Evolutionary conservation across 202 grass and related monocot species (phyloP).

Genomic region (Carex sylvatica): DNA sequence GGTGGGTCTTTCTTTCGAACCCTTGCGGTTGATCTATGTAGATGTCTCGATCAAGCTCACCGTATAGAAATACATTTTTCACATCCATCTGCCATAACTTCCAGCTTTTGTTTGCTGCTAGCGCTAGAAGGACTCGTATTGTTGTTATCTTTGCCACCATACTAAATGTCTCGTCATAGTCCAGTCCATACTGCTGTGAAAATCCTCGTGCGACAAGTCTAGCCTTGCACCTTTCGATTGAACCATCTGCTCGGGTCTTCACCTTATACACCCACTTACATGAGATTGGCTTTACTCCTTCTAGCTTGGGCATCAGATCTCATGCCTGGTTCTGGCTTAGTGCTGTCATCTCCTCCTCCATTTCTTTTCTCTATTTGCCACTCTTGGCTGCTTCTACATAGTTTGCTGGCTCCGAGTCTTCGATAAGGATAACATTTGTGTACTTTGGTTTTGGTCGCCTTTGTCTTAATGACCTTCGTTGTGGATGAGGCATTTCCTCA

Average conservation of each 20-base stretch:
- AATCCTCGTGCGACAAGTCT: background rate
- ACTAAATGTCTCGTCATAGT: too few relatives aligned
- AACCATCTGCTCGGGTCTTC: too few relatives aligned
- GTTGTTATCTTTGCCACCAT: background rate
- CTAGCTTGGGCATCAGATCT: too few relatives aligned
- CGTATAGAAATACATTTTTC: background rate
- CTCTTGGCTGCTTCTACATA: background rate
- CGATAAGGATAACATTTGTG: background rate
- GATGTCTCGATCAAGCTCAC: constrained; percentile 15
- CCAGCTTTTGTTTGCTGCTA: background rate
- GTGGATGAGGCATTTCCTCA: background rate
- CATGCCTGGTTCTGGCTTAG: too few relatives aligned
- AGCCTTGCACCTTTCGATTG: too few relatives aligned
- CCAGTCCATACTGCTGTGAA: too few relatives aligned
- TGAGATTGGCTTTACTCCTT: too few relatives aligned
- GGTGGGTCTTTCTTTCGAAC: background rate
- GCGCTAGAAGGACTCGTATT: background rate
- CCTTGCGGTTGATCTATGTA: background rate
- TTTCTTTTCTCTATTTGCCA: background rate
- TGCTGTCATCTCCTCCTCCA: too few relatives aligned
- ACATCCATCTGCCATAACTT: background rate
- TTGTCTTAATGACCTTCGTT: background rate
- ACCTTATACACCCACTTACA: too few relatives aligned
- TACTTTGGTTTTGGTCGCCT: background rate
- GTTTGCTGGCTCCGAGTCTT: background rate